These are phyloP conservation scores for Aphanomyces euteiches DNA, from an alignment of 352 stramenopile genomes.

Conservation along the genomic window DNA sequence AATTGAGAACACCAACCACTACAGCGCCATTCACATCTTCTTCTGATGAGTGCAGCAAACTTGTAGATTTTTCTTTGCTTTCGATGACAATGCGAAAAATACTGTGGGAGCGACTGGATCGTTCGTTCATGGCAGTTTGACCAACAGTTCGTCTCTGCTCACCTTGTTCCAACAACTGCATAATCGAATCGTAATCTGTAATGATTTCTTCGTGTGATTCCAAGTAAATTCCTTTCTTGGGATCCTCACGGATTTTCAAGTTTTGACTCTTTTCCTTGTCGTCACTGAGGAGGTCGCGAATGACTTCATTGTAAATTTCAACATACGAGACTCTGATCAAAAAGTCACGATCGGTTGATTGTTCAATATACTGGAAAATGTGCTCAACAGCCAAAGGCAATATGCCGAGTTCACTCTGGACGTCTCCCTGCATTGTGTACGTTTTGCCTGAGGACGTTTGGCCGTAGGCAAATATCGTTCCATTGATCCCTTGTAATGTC, in stretches of 20 bases:
- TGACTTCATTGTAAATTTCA: constrained; percentile 99
- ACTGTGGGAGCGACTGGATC: constrained; percentile 71
- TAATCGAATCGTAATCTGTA: constrained; percentile 88
- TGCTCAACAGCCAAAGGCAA: constrained; percentile 92
- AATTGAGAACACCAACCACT: constrained; percentile 36
- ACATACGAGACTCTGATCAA: constrained; percentile 96
- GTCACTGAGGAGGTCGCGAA: constrained; percentile 92
- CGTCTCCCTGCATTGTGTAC: constrained; percentile 93
- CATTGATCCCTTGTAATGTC: constrained; percentile 67
- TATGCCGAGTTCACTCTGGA: constrained; percentile 47
- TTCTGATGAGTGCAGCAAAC: neutral
- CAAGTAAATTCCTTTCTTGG: constrained; percentile 52
- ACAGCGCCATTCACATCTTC: constrained; percentile 30
- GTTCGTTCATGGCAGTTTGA: constrained; percentile 77
- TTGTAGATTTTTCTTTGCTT: constrained; percentile 36
- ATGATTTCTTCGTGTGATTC: constrained; percentile 32
- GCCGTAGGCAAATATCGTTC: constrained; percentile 94
- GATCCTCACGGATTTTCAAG: constrained; percentile 91
- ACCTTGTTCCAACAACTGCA: constrained; percentile 71
- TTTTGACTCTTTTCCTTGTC: constrained; percentile 40
- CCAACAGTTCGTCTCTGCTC: constrained; percentile 62
- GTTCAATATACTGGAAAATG: constrained; percentile 88
- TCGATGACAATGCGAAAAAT: constrained; percentile 84
- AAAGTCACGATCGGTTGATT: constrained; percentile 87
- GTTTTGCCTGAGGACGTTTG: constrained; percentile 96